Base-by-base conservation (phyloP, 2,329 filamentous ascomycete genomes). In the Fusarium euwallaceae region DNA sequence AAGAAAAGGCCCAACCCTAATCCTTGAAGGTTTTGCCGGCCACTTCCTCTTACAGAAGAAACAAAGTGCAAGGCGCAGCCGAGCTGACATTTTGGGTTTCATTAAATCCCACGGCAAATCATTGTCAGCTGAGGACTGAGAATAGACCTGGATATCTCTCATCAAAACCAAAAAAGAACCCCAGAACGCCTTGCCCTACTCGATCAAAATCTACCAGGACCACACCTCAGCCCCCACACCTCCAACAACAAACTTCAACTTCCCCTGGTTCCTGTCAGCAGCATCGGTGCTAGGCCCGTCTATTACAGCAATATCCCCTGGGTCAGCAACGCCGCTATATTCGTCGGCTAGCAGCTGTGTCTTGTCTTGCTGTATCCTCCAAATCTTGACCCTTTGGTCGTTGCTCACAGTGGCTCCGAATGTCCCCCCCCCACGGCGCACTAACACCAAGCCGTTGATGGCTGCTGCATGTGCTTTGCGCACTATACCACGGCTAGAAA, bases 381-480 rank as follows among this genome's bases (percentile, higher is more conserved):
- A 92, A 6, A 85, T 76, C 82, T 89, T 91, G 58, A 92, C 81
- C 17, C 88, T 83, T 81, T 92, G 91, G 80, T 92, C 91, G 71
- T 91, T 92, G 78, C 90, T 89, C 36, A 86, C 83, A 10, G 84
- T 89, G 32, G 87, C 83, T 17, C 87, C 81, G 16, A 76, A 53
- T n/a, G 67, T 70, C 66, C 70, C 70, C 17, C 59, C 59, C 24
- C 58, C 69, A 20, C 74, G 73, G 10, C 74, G 74, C 14, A 86
- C 63, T 20, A 89, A 77, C 5, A 80, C 81, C 1, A 90, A 74
- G 0, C 89, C 90, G 20, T 93, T 95, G 53, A 95, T 86, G 3
- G 93, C 92, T 1, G 93, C 93, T 0, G 92, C 91, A 78, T 97
- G 94, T 0, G 93, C 92, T 2, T 87, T 86, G 24, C 79, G 78